Percentiles rank a stretch among this genome's conserved stretches.
Conservation (phyloP, 2,329 filamentous ascomycete genomes). For the Ceratocystis cubensis region DNA sequence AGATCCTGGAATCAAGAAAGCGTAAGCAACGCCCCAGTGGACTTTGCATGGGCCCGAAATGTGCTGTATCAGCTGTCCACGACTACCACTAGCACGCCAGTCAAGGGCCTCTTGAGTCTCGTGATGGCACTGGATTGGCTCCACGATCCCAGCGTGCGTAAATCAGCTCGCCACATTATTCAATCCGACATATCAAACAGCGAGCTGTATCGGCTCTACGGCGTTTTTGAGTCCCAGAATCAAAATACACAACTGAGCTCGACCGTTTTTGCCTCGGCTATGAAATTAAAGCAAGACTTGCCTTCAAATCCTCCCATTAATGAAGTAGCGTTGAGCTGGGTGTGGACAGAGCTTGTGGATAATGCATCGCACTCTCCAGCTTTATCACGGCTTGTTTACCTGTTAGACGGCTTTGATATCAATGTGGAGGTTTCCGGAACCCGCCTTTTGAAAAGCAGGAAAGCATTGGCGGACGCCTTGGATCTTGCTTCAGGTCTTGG, state of each 20-base stretch:
- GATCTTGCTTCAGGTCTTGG: constrained; percentile 44
- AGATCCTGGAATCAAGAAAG: background rate
- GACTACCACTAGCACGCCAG: constrained; percentile 22
- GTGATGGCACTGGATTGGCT: constrained; percentile 53
- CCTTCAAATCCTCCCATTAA: constrained; percentile 12
- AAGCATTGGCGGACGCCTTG: constrained; percentile 41
- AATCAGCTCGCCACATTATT: constrained; percentile 60
- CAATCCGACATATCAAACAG: constrained; percentile 53
- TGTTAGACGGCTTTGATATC: constrained; percentile 26
- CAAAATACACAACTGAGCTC: constrained; percentile 46
- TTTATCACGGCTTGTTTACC: constrained; percentile 31
- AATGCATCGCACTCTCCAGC: constrained; percentile 24
- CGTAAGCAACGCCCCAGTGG: constrained; percentile 22
- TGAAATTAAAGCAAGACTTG: background rate
- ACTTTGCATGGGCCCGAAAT: constrained; percentile 39
- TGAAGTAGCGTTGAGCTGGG: constrained; percentile 36
- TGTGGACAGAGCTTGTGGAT: constrained; percentile 51
- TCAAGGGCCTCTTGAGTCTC: constrained; percentile 47
- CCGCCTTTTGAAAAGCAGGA: constrained; percentile 40
- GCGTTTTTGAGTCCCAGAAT: constrained; percentile 52
- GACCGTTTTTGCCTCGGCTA: constrained; percentile 52
- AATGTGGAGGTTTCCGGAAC: constrained; percentile 26
- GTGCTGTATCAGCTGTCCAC: constrained; percentile 48
- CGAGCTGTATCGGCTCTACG: constrained; percentile 67
- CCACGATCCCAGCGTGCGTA: constrained; percentile 48